Percentiles rank a stretch among this genome's conserved stretches.
Evolutionary conservation across 805 yeast species (phyloP).

Genomic region (Pichia cephalocereana): DNA sequence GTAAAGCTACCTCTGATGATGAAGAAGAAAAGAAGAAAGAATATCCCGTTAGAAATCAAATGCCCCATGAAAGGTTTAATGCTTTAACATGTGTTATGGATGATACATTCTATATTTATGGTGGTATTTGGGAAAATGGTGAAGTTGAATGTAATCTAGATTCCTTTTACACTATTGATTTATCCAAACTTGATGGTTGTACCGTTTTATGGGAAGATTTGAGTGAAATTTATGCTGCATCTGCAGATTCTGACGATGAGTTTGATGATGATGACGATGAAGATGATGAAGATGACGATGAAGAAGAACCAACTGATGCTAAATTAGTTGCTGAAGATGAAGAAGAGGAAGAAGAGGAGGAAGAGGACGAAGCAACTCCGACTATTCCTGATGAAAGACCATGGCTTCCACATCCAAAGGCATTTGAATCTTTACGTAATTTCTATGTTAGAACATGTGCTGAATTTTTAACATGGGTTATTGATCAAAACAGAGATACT

Average conservation of each 20-base stretch:
- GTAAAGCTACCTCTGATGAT: slow-evolving; percentile 21
- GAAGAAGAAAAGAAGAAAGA: slow-evolving; percentile 30
- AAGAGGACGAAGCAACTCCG: slow-evolving; percentile 48
- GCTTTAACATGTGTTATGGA: slow-evolving; percentile 78
- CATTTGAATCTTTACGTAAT: slow-evolving; percentile 75
- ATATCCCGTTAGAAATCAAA: slow-evolving; percentile 45
- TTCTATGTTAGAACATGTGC: slow-evolving; percentile 85
- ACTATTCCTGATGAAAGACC: slow-evolving; percentile 88
- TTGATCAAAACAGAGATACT: slow-evolving; percentile 73
- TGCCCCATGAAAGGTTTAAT: slow-evolving; percentile 88
- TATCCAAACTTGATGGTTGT: slow-evolving; percentile 81
- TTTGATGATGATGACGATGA: slow-evolving; percentile 59
- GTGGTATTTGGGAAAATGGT: slow-evolving; percentile 85
- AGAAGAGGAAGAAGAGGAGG: slow-evolving; percentile 63
- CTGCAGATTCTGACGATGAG: slow-evolving; percentile 56
- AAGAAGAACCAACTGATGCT: slow-evolving; percentile 32
- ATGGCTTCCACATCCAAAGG: slow-evolving; percentile 95
- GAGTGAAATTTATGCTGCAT: slow-evolving; percentile 43
- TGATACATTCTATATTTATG: slow-evolving; percentile 74
- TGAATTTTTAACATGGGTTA: slow-evolving; percentile 86
- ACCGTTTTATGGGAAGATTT: slow-evolving; percentile 87
- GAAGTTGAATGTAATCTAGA: slow-evolving; percentile 81
- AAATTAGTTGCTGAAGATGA: slow-evolving; percentile 39
- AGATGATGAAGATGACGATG: slow-evolving; percentile 41
- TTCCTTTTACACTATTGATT: slow-evolving; percentile 76